Evolutionary conservation across 345 rosid genomes (phyloP), one percentile per base, ranked within the genome.

Genomic region (Passiflora organensis): DNA sequence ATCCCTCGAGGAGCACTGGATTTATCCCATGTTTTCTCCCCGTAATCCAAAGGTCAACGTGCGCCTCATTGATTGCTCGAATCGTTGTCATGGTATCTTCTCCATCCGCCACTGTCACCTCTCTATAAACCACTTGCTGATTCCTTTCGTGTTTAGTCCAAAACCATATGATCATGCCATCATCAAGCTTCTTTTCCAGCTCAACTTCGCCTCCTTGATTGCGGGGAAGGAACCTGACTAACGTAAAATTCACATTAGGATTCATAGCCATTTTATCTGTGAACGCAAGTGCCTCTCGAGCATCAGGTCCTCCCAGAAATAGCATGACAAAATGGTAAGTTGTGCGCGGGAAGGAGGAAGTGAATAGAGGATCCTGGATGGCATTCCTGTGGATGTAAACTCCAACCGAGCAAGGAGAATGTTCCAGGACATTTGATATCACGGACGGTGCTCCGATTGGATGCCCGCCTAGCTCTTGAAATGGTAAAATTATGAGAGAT

Each of bases 361-460:
- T 55, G 9, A 54, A 18, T 0, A 60, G 6, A 2, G 72, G 73
- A 53, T 68, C 75, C 19, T 55, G 37, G 6, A 60, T 38, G 8
- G 62, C 23, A 2, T 78, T 82, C 62, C 80, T 79, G 58, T 86
- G 81, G 14, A 86, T 59, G 0, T 82, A 72, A 20, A 91, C 60
- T 22, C 88, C 95, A 0, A 86, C 84, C 1, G 98, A 86, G 69
- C 98, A 91, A 0, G 95, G 96, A 0, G 95, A 82, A 49, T 84
- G 71, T 11, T 51, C 61, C 37, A 88, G 38, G 17, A 91, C 88
- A 9, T 78, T 55, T 2, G 58, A 18, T 59, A 66, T 71, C 12
- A 85, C 59, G 0, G 78, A 48, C 8, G 69, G 59, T 37, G 65
- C 28, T 1, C 82, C 72, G 0, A 1, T 24, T 5, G 24, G 39